These are phyloP conservation scores for Linum usitatissimum DNA, from an alignment of 345 rosid genomes.

Conservation along the genomic window DNA sequence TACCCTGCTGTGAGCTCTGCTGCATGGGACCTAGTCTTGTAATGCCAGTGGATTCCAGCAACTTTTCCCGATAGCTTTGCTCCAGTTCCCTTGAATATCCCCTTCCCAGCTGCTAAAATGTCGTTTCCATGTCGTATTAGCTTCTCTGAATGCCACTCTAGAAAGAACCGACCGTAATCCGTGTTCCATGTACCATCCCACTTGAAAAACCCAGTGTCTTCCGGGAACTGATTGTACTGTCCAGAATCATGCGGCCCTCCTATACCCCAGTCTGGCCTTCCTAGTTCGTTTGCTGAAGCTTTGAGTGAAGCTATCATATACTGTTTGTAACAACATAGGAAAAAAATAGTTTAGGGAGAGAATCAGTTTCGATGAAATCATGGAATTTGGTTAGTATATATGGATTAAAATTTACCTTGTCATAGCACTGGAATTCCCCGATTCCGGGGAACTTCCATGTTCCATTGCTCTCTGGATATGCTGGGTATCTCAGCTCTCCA, in stretches of 20 bases:
- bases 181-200: constrained; percentile 90
- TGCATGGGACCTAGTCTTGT: constrained; percentile 86
- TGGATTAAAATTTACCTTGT: constrained; percentile 44
- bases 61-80: constrained; percentile 68
- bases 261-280: constrained; percentile 64
- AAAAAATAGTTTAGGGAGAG: constrained; percentile 9
- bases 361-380: not conserved
- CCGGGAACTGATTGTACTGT: constrained; percentile 73
- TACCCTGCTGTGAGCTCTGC: constrained; percentile 94
- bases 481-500: constrained; percentile 85
- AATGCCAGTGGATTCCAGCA: constrained; percentile 98
- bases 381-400: not conserved
- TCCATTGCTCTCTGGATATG: constrained; percentile 93
- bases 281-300: constrained; percentile 65
- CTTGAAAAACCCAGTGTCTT: constrained; percentile 66
- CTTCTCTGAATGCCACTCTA: constrained; percentile 77
- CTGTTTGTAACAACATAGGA: constrained; percentile 31
- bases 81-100: constrained; percentile 57
- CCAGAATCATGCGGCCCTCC: constrained; percentile 86
- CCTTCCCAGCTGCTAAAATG: constrained; percentile 62
- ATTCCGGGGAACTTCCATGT: constrained; percentile 92
- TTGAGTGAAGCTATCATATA: constrained; percentile 79
- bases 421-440: constrained; percentile 97
- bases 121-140: constrained; percentile 70
- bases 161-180: constrained; percentile 75